These are phyloP conservation scores for Musa acuminata DNA, from an alignment of 176 grass and related monocot genomes.

Conservation along the genomic window DNA sequence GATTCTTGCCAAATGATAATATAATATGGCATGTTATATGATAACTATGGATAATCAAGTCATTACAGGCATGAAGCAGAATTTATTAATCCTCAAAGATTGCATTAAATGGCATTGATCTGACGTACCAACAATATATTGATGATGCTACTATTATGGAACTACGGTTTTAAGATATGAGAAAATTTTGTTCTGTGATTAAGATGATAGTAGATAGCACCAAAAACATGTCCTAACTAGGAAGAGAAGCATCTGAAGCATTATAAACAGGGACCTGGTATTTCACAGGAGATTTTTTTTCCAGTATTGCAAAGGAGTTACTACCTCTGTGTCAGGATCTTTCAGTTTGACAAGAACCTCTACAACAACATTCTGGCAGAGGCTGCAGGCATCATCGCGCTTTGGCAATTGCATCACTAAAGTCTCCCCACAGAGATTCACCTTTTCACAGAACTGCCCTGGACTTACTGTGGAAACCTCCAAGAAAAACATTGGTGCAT, in stretches of 20 bases:
- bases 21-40: no score
- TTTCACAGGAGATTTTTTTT: not conserved
- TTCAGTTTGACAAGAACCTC: conserved; percentile 60
- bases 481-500: conserved; percentile 51
- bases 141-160: no score
- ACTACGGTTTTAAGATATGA: no score
- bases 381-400: conserved; percentile 40
- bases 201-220: no score
- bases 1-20: no score
- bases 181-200: no score
- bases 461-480: conserved; percentile 54
- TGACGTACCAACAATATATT: no score
- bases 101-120: no score
- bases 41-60: no score
- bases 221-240: no score
- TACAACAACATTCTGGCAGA: conserved; percentile 55
- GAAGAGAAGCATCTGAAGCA: not conserved
- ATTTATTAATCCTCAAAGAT: no score
- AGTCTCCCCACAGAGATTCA: conserved; percentile 51
- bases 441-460: conserved; percentile 57
- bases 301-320: not conserved
- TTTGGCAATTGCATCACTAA: conserved; percentile 14
- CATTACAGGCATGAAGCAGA: no score
- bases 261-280: not conserved
- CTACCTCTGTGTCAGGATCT: conserved; percentile 80